Base-by-base conservation (phyloP, 495 filamentous ascomycete species). In the Penicillium pancosmium region DNA sequence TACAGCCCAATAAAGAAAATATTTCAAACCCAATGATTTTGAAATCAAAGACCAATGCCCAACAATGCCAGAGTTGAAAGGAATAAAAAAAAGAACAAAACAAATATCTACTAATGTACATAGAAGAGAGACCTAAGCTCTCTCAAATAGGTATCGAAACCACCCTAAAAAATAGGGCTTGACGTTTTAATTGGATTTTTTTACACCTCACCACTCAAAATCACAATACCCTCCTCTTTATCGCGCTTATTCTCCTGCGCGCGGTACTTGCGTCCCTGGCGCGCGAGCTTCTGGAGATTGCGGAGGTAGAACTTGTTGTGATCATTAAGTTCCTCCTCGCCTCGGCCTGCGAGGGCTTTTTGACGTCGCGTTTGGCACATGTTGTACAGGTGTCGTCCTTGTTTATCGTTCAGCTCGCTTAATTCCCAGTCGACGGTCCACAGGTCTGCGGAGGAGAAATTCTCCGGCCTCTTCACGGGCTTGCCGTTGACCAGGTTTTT, bases 391-490 rank as follows among this genome's bases (percentile, higher is more conserved):
- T 23, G 69, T 23, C 70, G 62, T 3, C 81, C 82, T 4, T 68
- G 50, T 0, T 52, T 19, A 0, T 62, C 56, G 0, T 63, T 36
- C 2, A 87, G 63, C 65, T 94, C 89, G 46, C 78, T 72, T 33
- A 97, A 68, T 23, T 83, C 78, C 71, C 96, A 97, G 55, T 96
- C 86, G 40, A 97, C 73, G 0, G 72, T 70, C 93, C 94, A 98
- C 2, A 74, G 69, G 60, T 93, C 84, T 0, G 60, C 12, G 13
- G 72, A 48, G 0, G 33, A 61, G 43, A 95, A 68, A 1, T 78
- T 48, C 1, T 68, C 50, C 0, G 91, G 90, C 2, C 92, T 85
- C 1, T 71, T 57, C 9, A 92, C 86, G 52, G 80, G 76, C 16
- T 74, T 50, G 23, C 81, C 86, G 71, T 97, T 91, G 54, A 97